Percentiles rank a stretch among this genome's conserved stretches.
Evolutionary conservation across 225 moss, liverwort and hornwort species (phyloP).

Genomic region (Takakia lepidozioides): DNA sequence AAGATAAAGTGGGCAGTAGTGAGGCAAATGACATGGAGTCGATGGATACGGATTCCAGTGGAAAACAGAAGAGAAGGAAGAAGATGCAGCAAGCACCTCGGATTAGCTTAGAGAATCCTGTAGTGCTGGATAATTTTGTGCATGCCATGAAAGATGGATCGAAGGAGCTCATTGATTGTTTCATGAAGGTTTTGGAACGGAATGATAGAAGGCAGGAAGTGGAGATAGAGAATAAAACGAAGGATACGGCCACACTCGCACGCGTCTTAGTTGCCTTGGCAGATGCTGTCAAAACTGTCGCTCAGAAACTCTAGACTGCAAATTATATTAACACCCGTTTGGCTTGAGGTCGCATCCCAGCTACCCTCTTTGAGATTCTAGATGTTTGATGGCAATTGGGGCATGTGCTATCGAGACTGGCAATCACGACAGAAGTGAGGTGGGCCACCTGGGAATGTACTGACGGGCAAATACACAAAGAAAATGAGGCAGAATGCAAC

Average conservation of each 20-base stretch:
- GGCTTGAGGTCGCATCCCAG: no score
- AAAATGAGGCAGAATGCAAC: no score
- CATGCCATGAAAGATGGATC: slow-evolving; percentile 94
- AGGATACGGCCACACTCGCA: slow-evolving; percentile 70
- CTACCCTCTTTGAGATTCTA: no score
- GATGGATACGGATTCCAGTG: slow-evolving; percentile 74
- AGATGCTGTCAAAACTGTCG: slow-evolving; percentile 91
- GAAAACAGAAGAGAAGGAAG: slow-evolving; percentile 54
- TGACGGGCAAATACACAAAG: no score
- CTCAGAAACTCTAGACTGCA: slow-evolving; percentile 78
- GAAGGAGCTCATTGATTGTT: slow-evolving; percentile 92
- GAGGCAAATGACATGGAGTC: slow-evolving; percentile 94
- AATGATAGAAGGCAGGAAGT: slow-evolving; percentile 52
- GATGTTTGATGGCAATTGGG: no score
- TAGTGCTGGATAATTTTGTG: slow-evolving; percentile 75
- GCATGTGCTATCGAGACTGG: no score
- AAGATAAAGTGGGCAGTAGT: slow-evolving; percentile 83
- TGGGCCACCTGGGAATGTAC: no score
- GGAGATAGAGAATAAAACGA: slow-evolving; percentile 59
- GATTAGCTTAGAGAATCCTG: slow-evolving; percentile 63
- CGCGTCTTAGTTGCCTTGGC: slow-evolving; percentile 90
- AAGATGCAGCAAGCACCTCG: slow-evolving; percentile 49
- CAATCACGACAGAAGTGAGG: no score
- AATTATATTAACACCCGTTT: no score
- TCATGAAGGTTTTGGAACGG: slow-evolving; percentile 95